Base-by-base conservation (phyloP, 805 yeast genomes). In the Ogataea zsoltii region DNA sequence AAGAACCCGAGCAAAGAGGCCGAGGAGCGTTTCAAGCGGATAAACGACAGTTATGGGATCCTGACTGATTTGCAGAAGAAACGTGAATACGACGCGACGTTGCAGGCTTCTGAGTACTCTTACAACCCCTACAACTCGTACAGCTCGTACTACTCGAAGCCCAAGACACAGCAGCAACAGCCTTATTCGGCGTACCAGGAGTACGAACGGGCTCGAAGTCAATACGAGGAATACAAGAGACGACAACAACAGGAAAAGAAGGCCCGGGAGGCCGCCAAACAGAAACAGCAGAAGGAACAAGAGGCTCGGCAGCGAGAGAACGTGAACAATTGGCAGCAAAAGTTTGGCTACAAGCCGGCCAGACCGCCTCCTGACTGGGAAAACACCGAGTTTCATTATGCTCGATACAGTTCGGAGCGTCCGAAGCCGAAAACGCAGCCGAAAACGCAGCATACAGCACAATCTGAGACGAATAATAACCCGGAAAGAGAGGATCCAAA, bases 1-100 rank as follows among this genome's bases (percentile, higher is more conserved):
- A 88, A 88, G 69, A 84, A 87, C 60, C 80, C 78, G 11, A 69
- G 66, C 37, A 57, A 58, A 40, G 72, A 82, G 44, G 86, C 86
- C 18, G 96, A 88, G 63, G 75, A 74, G 44, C 85, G 85, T 57
- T 91, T 92, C 94, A 88, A 92, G 48, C 85, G 81, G 42, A 83
- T 92, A 46, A 92, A 88, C 62, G 88, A 85, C 59, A 97, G 97
- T 0, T 90, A 92, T 64, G 96, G 86, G 57, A 82, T 84, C 2
- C 70, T 92, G 34, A 76, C 87, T 12, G 80, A 85, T 53, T 79
- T 79, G 1, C 81, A 76, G 29, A 68, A 74, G 49, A 75, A 82
- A 48, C 77, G 70, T 36, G 77, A 79, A 38, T 90, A 83, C 57
- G 96, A 89, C 60, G 33, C 62, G 17, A 51, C 46, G 7, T 38